Evolutionary conservation across 352 stramenopile genomes (phyloP), one percentile per base, ranked within the genome.

Genomic region (Phytophthora foliorum): DNA sequence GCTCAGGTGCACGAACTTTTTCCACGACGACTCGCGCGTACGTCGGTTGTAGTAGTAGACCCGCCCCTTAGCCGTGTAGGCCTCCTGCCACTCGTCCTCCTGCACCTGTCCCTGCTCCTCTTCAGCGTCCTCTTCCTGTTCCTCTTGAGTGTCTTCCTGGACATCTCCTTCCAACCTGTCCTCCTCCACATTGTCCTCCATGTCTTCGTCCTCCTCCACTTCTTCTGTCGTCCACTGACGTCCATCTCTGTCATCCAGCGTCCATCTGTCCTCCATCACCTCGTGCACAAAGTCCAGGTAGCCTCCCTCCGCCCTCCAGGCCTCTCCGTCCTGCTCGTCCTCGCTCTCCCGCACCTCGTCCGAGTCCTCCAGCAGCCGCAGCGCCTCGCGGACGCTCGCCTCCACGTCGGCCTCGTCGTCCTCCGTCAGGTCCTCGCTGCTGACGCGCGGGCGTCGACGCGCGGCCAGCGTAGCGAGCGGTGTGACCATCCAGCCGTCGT

Each of bases 31-130:
- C 68, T 96, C 89, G 45, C 89, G 81, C 3, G 89, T 94, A 39
- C 84, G 81, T 21, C 87, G 84, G 44, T 96, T 96, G 81, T 96
- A 96, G 77, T 94, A 96, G 68, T 96, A 96, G 0, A 94, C 88
- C n/a, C 86, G 81, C 1, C 89, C 89, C 69, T 94, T 93, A 1
- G 84, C 89, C 1, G 89, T 96, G 60, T 88, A 96, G 6, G 89
- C 89, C 60, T 94, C 84, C 39, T 92, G 82, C 89, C 89, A 96
- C 52, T 94, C 86, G 57, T 89, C 78, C 8, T 80, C 62, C 7
- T 73, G 54, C 10, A 14, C 27, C 29, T 70, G 38, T 7, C 73
- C 39, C 29, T 64, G 63, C 10, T 74, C 14, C 25, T 72, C 51
- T 19, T 75, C 29, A 9, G 68, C 55, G 4, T 73, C 49, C 2